Conservation (phyloP, 371 early-diverging fungal species). For the Batkoa obscura region DNA sequence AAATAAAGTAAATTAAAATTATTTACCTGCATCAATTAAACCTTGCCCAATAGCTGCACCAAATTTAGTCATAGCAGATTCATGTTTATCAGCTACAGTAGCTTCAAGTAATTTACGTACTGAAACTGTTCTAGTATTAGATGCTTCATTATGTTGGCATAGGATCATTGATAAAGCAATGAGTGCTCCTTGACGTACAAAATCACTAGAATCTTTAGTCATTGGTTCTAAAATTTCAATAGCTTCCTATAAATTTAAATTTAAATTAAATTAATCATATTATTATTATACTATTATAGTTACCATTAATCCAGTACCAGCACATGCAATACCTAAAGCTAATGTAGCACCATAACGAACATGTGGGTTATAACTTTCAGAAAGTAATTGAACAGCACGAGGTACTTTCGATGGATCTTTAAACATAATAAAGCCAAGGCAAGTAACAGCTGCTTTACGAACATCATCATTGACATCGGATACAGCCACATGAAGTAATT, state of each 20-base stretch:
- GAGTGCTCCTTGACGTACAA: constrained; percentile 95
- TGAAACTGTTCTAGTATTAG: constrained; percentile 35
- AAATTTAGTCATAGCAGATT: constrained; percentile 86
- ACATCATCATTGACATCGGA: constrained; percentile 98
- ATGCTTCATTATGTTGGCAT: constrained; percentile 85
- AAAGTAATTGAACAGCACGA: constrained; percentile 86
- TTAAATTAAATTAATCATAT: not conserved
- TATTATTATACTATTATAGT: too few species aligned
- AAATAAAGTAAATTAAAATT: not conserved
- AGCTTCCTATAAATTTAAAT: constrained; percentile 48
- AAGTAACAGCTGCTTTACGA: constrained; percentile 91
- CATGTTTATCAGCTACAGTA: constrained; percentile 82
- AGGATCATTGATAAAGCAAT: constrained; percentile 96
- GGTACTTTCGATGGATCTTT: constrained; percentile 85
- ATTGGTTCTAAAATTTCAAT: constrained; percentile 85
- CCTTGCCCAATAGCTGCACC: constrained; percentile 97
- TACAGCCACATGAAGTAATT: constrained; percentile 89
- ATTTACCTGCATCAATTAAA: constrained; percentile 82
- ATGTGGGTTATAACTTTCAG: constrained; percentile 96
- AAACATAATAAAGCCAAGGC: constrained; percentile 89
- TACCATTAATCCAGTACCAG: constrained; percentile 75
- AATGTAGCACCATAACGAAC: constrained; percentile 95
- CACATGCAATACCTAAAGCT: constrained; percentile 95
- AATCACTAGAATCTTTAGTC: constrained; percentile 90
- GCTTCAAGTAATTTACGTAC: constrained; percentile 74